phyloP scores from a whole-genome alignment of 306 rosid genomes.

The Cicer cuneatum region DNA sequence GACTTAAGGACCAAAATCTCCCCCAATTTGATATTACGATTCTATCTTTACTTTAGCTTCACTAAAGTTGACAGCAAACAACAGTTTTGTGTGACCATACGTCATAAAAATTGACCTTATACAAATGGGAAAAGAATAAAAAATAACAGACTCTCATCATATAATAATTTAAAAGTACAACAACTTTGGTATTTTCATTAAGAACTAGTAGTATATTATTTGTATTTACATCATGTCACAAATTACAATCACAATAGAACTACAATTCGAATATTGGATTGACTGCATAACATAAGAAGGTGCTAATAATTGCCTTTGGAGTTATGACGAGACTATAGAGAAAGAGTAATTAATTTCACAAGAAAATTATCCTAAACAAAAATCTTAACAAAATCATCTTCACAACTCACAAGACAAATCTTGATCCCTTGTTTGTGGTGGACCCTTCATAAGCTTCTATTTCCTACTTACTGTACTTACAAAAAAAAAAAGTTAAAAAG shows the following conservation, averaged over 20 bases:
- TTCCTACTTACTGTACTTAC: slow-evolving; percentile 33
- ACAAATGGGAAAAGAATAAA: background rate
- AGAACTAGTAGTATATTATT: background rate
- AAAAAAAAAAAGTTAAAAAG: background rate
- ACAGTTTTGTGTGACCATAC: background rate
- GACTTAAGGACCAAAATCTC: background rate
- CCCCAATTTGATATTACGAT: background rate
- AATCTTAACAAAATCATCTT: slow-evolving; percentile 36
- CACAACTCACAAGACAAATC: slow-evolving; percentile 31
- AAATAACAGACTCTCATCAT: background rate
- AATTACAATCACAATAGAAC: slow-evolving; percentile 8
- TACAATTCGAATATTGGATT: slow-evolving; percentile 17
- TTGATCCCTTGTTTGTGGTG: slow-evolving; percentile 34
- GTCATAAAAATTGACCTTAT: slow-evolving; percentile 2
- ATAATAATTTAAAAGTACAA: background rate
- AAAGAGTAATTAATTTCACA: background rate
- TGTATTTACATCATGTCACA: slow-evolving; percentile 41
- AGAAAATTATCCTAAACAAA: slow-evolving; percentile 29
- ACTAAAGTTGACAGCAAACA: slow-evolving; percentile 4
- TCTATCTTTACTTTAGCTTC: slow-evolving; percentile 21
- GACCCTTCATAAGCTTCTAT: slow-evolving; percentile 39
- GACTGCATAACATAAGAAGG: background rate
- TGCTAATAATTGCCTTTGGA: slow-evolving; percentile 8
- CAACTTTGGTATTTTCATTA: background rate
- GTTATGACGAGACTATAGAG: slow-evolving; percentile 8